Evolutionary conservation across 2,329 filamentous ascomycete genomes (phyloP).

Genomic region (Shiraia bambusicola): DNA sequence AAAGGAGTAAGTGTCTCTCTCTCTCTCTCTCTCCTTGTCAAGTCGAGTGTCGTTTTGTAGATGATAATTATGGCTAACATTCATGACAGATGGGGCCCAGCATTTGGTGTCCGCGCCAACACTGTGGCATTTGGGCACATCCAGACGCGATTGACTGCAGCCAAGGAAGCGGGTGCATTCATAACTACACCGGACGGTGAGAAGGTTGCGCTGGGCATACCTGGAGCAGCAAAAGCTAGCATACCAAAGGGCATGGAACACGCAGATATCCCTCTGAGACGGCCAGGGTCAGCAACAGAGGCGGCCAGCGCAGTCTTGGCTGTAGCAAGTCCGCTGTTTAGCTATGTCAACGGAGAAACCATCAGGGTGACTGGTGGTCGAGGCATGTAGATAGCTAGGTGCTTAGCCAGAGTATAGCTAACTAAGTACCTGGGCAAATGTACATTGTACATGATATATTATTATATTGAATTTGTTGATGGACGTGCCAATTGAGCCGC

Average conservation of each 20-base stretch:
- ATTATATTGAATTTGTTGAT: too few relatives aligned
- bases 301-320: conserved; percentile 76
- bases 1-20: conserved; percentile 58
- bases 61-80: conserved; percentile 6
- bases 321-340: conserved; percentile 77
- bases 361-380: conserved; percentile 81
- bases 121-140: conserved; percentile 85
- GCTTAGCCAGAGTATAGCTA: too few relatives aligned
- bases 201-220: conserved; percentile 47
- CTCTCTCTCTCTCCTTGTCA: not conserved
- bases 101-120: conserved; percentile 79
- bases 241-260: conserved; percentile 44
- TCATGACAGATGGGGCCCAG: conserved; percentile 67
- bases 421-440: too few relatives aligned
- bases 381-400: conserved; percentile 52
- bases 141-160: conserved; percentile 74
- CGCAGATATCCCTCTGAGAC: conserved; percentile 74
- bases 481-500: too few relatives aligned
- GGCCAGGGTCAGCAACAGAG: conserved; percentile 76
- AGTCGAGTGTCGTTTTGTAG: too few relatives aligned
- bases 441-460: too few relatives aligned
- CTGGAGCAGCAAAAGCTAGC: conserved; percentile 46
- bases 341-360: conserved; percentile 84
- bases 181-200: conserved; percentile 72
- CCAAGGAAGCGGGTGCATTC: conserved; percentile 82